phyloP scores from a whole-genome alignment of 1,284 basidiomycete species.

The Kwoniella shivajii region DNA sequence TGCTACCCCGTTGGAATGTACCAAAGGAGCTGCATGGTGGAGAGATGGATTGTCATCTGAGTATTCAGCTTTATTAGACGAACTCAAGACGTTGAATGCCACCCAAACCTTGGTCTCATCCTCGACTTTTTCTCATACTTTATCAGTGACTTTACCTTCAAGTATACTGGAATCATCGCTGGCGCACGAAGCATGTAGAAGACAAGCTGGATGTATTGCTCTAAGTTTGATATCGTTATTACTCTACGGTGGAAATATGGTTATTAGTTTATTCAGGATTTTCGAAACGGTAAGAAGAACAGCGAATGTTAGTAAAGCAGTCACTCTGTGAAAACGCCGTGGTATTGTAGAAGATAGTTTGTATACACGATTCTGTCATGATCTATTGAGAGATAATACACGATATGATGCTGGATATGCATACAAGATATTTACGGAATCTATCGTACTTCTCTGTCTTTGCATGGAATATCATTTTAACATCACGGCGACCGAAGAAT shows the following conservation, averaged over 20 bases:
- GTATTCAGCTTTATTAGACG: constrained; percentile 27
- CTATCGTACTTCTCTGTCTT: too few relatives aligned
- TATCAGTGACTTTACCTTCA: constrained; percentile 32
- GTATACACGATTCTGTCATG: too few relatives aligned
- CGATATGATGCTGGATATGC: too few relatives aligned
- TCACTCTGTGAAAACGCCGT: constrained; percentile 18
- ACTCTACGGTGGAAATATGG: constrained; percentile 55
- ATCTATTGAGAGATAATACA: too few relatives aligned
- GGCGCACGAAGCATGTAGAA: constrained; percentile 45
- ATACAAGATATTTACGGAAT: too few relatives aligned
- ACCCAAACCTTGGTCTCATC: not conserved
- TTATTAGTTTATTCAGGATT: constrained; percentile 56
- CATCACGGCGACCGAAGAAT: too few relatives aligned
- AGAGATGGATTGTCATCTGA: constrained; percentile 16
- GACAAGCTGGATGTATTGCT: constrained; percentile 53
- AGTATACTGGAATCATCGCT: constrained; percentile 19
- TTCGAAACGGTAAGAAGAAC: constrained; percentile 56
- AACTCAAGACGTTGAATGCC: constrained; percentile 1
- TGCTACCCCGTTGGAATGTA: constrained; percentile 59
- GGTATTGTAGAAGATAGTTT: too few relatives aligned
- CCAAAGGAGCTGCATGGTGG: constrained; percentile 48
- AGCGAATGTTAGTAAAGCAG: constrained; percentile 31
- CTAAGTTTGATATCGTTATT: constrained; percentile 47
- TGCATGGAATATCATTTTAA: too few relatives aligned
- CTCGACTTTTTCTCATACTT: constrained; percentile 13